Percentiles rank a stretch among this genome's conserved stretches.
Evolutionary conservation across 169 alveolate genomes (phyloP).

Genomic region (Plasmodium berghei): DNA sequence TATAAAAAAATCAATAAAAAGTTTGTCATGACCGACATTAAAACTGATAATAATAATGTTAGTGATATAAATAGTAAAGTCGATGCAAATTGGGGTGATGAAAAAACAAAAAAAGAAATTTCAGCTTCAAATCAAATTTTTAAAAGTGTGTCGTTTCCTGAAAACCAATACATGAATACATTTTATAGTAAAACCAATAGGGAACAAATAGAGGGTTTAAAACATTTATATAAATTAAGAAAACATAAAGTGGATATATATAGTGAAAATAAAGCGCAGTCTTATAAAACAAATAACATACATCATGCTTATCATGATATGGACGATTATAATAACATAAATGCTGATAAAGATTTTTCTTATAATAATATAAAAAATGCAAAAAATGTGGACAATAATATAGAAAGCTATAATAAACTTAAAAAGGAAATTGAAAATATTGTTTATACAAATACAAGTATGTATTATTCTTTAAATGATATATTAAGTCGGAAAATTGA

Average conservation of each 20-base stretch:
- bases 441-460: slow-evolving; percentile 72
- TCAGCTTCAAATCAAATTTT: neutral
- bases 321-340: neutral
- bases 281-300: neutral
- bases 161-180: neutral
- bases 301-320: neutral
- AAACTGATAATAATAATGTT: neutral
- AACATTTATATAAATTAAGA: neutral
- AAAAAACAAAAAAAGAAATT: neutral
- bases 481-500: slow-evolving; percentile 61
- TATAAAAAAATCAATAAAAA: neutral
- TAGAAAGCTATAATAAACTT: slow-evolving; percentile 57
- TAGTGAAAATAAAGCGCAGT: neutral
- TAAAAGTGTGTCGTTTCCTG: neutral
- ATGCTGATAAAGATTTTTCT: neutral
- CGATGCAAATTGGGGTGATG: neutral
- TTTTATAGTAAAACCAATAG: neutral
- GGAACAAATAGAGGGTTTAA: neutral
- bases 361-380: slow-evolving; percentile 11
- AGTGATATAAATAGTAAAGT: neutral
- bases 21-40: neutral
- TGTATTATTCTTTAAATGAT: slow-evolving; percentile 68
- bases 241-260: too few species aligned
- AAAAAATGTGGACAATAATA: slow-evolving; percentile 7
- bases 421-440: slow-evolving; percentile 70